Percentiles rank a stretch among this genome's conserved stretches.
Conservation (phyloP, 768 basidiomycete genomes). For the Suillus placidus region DNA sequence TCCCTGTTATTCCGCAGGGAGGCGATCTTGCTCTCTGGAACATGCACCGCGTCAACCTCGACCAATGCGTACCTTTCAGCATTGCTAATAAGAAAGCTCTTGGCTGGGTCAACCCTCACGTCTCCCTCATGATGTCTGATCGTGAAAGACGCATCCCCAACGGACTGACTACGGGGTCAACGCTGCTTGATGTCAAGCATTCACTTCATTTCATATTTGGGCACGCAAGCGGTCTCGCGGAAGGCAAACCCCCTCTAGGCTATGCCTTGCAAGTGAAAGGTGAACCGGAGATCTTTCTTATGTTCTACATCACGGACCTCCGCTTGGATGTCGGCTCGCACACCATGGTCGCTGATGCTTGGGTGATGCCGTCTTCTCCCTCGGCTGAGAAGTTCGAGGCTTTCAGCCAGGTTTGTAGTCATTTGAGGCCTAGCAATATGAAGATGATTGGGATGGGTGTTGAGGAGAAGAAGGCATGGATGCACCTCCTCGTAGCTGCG, state of each 20-base stretch:
- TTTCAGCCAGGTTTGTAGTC: background rate
- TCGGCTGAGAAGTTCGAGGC: background rate
- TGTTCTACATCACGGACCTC: constrained; percentile 51
- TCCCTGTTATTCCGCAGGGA: constrained; percentile 28
- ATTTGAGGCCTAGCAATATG: background rate
- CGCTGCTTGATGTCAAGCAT: constrained; percentile 37
- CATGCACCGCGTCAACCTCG: constrained; percentile 43
- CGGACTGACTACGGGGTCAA: background rate
- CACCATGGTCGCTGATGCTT: constrained; percentile 55
- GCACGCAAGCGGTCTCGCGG: constrained; percentile 26
- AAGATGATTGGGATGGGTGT: constrained; percentile 24
- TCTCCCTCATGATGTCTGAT: constrained; percentile 34
- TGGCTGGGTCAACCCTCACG: constrained; percentile 38
- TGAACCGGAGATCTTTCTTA: constrained; percentile 30
- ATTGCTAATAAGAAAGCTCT: constrained; percentile 15
- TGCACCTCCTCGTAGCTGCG: constrained; percentile 50
- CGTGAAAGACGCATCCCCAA: constrained; percentile 32
- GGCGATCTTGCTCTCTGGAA: constrained; percentile 32
- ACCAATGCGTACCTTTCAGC: constrained; percentile 37
- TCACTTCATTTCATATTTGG: constrained; percentile 33
- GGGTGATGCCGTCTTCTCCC: constrained; percentile 42
- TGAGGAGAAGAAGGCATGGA: constrained; percentile 50
- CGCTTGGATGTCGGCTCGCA: constrained; percentile 51
- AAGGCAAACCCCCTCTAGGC: constrained; percentile 19
- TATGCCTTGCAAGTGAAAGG: constrained; percentile 20